Percentiles rank a stretch among this genome's conserved stretches.
phyloP scores from a whole-genome alignment of 208 protist genomes.

The Leptomonas pyrrhocoris region DNA sequence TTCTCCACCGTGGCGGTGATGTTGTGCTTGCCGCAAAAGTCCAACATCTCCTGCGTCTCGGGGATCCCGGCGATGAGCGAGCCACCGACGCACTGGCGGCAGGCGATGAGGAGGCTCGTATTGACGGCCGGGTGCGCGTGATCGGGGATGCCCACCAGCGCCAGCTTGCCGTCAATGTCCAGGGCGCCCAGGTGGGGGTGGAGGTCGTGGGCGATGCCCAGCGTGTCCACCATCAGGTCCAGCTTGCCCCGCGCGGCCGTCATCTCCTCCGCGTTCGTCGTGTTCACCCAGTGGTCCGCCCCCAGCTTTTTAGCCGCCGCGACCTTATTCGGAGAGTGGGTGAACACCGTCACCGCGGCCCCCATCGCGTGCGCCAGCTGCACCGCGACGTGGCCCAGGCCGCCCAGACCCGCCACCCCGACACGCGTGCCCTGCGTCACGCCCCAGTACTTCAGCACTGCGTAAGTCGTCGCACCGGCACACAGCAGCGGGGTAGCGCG shows the following conservation, averaged over 20 bases:
- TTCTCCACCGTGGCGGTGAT: constrained; percentile 69
- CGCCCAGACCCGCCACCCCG: constrained; percentile 85
- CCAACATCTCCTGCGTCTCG: constrained; percentile 86
- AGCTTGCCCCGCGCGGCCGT: constrained; percentile 53
- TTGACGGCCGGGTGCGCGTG: background rate
- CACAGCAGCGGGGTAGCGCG: constrained; percentile 85
- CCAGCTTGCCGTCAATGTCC: constrained; percentile 46
- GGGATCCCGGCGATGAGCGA: constrained; percentile 74
- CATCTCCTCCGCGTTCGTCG: constrained; percentile 60
- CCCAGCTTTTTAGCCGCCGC: constrained; percentile 65
- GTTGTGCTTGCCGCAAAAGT: constrained; percentile 78
- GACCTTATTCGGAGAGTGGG: constrained; percentile 61
- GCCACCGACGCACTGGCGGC: constrained; percentile 38
- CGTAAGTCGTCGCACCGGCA: constrained; percentile 90
- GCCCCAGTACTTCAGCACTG: constrained; percentile 70
- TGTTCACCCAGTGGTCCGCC: constrained; percentile 62
- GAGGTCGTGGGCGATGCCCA: constrained; percentile 55
- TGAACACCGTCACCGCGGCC: constrained; percentile 85
- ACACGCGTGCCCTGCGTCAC: constrained; percentile 66
- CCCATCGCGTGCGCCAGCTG: constrained; percentile 87
- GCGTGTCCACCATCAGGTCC: constrained; percentile 73
- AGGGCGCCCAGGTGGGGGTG: constrained; percentile 54
- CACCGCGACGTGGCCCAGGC: constrained; percentile 90
- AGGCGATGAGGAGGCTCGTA: constrained; percentile 23
- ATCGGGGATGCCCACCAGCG: constrained; percentile 58